A percentile compares a stretch with the other conserved stretches of the same genome.
Conservation (phyloP, 345 rosid species). For the Syzygium oleosum region DNA sequence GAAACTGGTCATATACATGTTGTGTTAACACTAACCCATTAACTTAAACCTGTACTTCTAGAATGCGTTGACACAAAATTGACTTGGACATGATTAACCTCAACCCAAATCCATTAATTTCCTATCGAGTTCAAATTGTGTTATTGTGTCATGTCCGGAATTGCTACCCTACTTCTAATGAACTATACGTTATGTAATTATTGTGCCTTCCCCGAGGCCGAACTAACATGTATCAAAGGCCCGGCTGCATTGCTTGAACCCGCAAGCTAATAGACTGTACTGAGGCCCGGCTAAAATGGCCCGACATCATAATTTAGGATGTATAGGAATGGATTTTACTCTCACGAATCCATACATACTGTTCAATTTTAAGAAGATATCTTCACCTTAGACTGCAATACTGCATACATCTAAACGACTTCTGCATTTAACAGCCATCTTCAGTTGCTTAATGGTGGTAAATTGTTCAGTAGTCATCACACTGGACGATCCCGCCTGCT, state of each 20-base stretch:
- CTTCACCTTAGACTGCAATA: not conserved
- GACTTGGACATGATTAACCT: not conserved
- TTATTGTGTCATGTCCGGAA: not conserved
- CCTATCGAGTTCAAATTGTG: not conserved
- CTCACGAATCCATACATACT: not conserved
- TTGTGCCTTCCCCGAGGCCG: not conserved
- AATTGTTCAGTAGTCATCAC: fast-evolving
- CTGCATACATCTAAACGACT: not conserved
- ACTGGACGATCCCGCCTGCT: fast-evolving
- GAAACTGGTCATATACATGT: not conserved
- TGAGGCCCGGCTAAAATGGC: not conserved
- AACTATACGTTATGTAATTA: not conserved
- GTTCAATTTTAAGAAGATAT: not conserved
- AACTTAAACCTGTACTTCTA: not conserved
- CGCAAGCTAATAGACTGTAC: not conserved
- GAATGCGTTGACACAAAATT: not conserved
- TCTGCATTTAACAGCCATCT: not conserved
- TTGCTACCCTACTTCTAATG: not conserved
- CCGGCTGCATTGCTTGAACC: not conserved
- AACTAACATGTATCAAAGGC: not conserved
- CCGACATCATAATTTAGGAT: not conserved
- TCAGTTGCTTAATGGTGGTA: not conserved
- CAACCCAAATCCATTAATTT: not conserved
- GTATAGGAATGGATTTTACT: not conserved
- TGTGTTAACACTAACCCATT: not conserved